Percentiles rank a stretch among this genome's conserved stretches.
Conservation (phyloP, 1,284 basidiomycete species). For the Paramarasmius palmivorus region DNA sequence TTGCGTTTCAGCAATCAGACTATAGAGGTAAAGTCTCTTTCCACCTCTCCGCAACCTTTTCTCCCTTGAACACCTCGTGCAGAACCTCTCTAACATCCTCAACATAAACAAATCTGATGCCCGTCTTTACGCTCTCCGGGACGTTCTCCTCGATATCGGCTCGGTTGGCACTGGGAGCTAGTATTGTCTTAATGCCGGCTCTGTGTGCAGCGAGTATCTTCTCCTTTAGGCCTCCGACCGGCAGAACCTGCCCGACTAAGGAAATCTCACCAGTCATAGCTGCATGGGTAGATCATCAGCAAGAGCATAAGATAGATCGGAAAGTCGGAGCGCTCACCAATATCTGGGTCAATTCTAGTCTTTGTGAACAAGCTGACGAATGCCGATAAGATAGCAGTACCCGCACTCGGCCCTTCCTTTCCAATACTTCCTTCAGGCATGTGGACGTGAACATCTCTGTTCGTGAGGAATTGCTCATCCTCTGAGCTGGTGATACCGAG, state of each 20-base stretch:
- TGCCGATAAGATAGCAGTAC: constrained; percentile 89
- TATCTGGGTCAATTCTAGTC: constrained; percentile 80
- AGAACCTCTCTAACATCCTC: constrained; percentile 89
- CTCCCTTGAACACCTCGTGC: constrained; percentile 78
- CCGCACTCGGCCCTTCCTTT: constrained; percentile 97
- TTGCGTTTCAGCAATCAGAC: no score
- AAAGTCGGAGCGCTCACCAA: constrained; percentile 55
- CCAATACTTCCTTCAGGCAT: constrained; percentile 98
- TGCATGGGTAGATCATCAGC: constrained; percentile 27
- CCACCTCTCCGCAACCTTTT: constrained; percentile 64
- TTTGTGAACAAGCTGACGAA: constrained; percentile 91
- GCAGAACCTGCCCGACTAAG: constrained; percentile 88
- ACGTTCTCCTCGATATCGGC: constrained; percentile 96
- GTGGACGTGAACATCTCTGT: constrained; percentile 88
- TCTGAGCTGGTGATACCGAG: constrained; percentile 80
- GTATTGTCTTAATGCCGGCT: constrained; percentile 89
- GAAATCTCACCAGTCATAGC: constrained; percentile 97
- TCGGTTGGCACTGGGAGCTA: constrained; percentile 85
- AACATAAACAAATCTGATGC: constrained; percentile 91
- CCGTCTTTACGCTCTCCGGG: constrained; percentile 90
- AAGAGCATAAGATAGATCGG: neutral
- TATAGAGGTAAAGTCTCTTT: constrained; percentile 40
- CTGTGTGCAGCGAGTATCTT: constrained; percentile 95
- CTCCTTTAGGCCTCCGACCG: constrained; percentile 93
- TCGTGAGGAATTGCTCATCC: constrained; percentile 78